These are phyloP conservation scores for Harringtonia lauricola DNA, from an alignment of 2,329 filamentous ascomycete species.

Conservation along the genomic window DNA sequence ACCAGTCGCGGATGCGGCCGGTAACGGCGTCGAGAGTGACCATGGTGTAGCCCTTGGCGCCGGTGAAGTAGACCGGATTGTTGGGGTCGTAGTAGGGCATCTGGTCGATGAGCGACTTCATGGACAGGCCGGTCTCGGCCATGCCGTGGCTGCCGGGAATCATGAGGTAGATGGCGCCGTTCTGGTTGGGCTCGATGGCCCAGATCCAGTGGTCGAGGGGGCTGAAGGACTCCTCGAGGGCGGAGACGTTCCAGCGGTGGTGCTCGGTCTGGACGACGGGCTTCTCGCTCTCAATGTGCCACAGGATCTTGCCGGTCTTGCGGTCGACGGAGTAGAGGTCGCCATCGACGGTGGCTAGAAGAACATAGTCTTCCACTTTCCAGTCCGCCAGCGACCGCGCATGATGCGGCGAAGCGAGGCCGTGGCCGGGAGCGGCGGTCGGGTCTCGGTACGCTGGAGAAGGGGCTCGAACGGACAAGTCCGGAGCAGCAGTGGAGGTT, in stretches of 20 bases:
- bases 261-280: slow-evolving; percentile 89
- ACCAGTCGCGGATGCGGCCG: slow-evolving; percentile 72
- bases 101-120: slow-evolving; percentile 82
- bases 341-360: slow-evolving; percentile 99
- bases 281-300: slow-evolving; percentile 73
- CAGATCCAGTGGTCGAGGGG: slow-evolving; percentile 80
- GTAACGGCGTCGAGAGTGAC: slow-evolving; percentile 82
- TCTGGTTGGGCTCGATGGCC: slow-evolving; percentile 85
- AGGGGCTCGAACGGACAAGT: slow-evolving; percentile 87
- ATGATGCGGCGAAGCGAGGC: slow-evolving; percentile 72
- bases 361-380: slow-evolving; percentile 99
- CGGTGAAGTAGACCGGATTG: slow-evolving; percentile 76
- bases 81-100: slow-evolving; percentile 63
- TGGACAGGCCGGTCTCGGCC: slow-evolving; percentile 57
- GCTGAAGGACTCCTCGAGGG: slow-evolving; percentile 45
- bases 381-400: slow-evolving; percentile 98
- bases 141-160: slow-evolving; percentile 54
- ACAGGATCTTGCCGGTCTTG: slow-evolving; percentile 71
- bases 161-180: slow-evolving; percentile 82
- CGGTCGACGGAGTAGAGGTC: slow-evolving; percentile 86
- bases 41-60: slow-evolving; percentile 81
- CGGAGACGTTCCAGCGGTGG: slow-evolving; percentile 57
- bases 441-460: slow-evolving; percentile 55
- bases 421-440: slow-evolving; percentile 42
- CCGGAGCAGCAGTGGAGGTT: slow-evolving; percentile 88